Conservation (phyloP, 345 rosid genomes). For the Boechera stricta region DNA sequence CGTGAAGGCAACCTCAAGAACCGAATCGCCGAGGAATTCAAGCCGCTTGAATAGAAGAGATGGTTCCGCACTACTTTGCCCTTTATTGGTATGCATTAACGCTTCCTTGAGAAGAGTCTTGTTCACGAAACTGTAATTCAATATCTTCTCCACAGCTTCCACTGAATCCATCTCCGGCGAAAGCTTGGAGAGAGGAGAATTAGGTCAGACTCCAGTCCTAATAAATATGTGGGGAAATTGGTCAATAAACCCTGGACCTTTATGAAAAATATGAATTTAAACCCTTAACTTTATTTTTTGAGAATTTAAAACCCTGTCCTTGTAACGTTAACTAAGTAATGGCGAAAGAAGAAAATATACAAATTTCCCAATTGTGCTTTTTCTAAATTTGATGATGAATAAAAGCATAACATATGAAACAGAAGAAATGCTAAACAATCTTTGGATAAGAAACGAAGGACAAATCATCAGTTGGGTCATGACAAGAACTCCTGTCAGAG, state of each 20-base stretch:
- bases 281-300: neutral
- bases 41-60: constrained; percentile 44
- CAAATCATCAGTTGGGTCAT: too few relatives aligned
- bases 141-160: constrained; percentile 51
- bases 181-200: neutral
- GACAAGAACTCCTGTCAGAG: too few relatives aligned
- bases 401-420: too few relatives aligned
- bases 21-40: constrained; percentile 73
- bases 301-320: neutral
- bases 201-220: neutral
- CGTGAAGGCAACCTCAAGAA: constrained; percentile 52
- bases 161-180: neutral
- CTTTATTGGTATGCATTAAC: neutral
- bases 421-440: too few relatives aligned
- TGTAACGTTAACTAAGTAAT: too few relatives aligned
- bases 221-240: neutral
- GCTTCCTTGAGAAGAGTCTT: constrained; percentile 38
- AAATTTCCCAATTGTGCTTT: too few relatives aligned
- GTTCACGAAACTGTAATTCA: constrained; percentile 51
- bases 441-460: too few relatives aligned
- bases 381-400: too few relatives aligned
- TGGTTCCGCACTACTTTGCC: too few relatives aligned
- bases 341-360: too few relatives aligned
- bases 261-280: neutral
- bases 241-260: neutral